These are phyloP conservation scores for Zygoascus sp. DNA, from an alignment of 1,139 yeast species.

Conservation along the genomic window DNA sequence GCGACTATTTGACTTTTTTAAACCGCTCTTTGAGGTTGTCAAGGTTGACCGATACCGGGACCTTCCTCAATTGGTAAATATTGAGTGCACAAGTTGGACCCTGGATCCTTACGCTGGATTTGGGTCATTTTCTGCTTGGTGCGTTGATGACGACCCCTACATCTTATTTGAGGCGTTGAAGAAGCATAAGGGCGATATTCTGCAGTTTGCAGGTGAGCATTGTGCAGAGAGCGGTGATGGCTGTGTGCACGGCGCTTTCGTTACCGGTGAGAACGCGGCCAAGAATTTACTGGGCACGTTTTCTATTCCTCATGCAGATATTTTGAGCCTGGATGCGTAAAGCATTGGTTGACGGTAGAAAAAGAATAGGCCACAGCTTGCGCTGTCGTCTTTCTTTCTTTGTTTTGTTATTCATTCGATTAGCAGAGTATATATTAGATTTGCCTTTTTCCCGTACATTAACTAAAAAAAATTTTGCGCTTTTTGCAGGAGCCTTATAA, in stretches of 20 bases:
- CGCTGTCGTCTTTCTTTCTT: too few relatives aligned
- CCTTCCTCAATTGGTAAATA: conserved; percentile 20
- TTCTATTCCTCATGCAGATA: conserved; percentile 9
- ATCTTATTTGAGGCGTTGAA: conserved; percentile 54
- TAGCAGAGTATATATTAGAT: too few relatives aligned
- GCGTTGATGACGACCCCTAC: conserved; percentile 66
- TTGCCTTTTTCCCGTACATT: too few relatives aligned
- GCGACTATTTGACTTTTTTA: conserved; percentile 23
- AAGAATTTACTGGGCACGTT: conserved; percentile 19
- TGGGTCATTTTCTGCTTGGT: conserved; percentile 68
- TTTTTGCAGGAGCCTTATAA: neutral
- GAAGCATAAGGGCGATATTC: conserved; percentile 45
- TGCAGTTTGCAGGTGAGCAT: conserved; percentile 78
- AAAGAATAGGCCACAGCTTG: too few relatives aligned
- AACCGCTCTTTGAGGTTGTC: conserved; percentile 23
- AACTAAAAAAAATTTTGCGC: neutral
- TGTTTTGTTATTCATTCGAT: too few relatives aligned
- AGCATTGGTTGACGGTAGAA: too few relatives aligned
- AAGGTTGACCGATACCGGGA: conserved; percentile 25
- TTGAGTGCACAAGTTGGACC: conserved; percentile 57
- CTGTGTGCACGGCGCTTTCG: conserved; percentile 84
- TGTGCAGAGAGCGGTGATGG: conserved; percentile 74
- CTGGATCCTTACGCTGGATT: conserved; percentile 54
- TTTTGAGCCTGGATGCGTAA: neutral
- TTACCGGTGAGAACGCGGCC: conserved; percentile 47